Conservation (phyloP, 148 eudicot species). For the Chenopodium berlandieri region DNA sequence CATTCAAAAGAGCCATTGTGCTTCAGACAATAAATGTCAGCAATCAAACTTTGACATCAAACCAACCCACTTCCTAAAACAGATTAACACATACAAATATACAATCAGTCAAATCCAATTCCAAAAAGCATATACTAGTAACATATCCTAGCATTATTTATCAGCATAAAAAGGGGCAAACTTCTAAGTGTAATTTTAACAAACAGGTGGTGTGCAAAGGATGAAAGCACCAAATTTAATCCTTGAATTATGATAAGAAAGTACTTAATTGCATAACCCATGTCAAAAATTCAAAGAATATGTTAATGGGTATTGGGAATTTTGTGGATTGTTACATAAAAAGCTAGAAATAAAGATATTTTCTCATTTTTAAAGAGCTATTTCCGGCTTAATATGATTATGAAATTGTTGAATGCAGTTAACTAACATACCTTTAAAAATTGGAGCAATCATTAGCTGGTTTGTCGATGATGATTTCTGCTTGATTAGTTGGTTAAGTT, state of each 20-base stretch:
- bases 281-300: not conserved
- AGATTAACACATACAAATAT: not conserved
- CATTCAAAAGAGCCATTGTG: conserved; percentile 34
- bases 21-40: not conserved
- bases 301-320: not conserved
- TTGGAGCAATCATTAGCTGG: not conserved
- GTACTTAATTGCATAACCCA: not conserved
- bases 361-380: not conserved
- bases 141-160: no score
- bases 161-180: not conserved
- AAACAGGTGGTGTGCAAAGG: conserved; percentile 33
- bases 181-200: conserved; percentile 23
- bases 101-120: not conserved
- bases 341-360: not conserved
- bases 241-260: not conserved
- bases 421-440: not conserved
- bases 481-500: not conserved
- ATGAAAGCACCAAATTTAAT: not conserved
- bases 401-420: not conserved
- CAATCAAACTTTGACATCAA: conserved; percentile 1
- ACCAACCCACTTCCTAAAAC: conserved; percentile 17
- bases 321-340: not conserved
- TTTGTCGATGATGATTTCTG: not conserved
- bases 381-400: not conserved
- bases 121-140: not conserved